phyloP scores from a whole-genome alignment of 2,329 filamentous ascomycete species.

The Chaetomiaceae sp. region DNA sequence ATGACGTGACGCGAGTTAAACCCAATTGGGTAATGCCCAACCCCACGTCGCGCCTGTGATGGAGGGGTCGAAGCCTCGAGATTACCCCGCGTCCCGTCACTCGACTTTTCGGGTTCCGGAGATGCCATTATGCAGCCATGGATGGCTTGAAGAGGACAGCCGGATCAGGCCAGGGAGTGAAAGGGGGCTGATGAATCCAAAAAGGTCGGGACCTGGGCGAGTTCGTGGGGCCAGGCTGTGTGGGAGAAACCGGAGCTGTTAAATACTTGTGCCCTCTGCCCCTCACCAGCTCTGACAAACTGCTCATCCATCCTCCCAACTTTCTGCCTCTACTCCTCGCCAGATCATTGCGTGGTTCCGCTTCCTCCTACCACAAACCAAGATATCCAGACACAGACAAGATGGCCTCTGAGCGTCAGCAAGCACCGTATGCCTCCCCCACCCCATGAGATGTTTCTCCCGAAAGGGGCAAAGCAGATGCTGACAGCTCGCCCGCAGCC shows the following conservation, averaged over 20 bases:
- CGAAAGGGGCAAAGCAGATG: not conserved
- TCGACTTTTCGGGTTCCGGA: slow-evolving; percentile 12
- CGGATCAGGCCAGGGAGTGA: not conserved
- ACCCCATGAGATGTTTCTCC: slow-evolving; percentile 5
- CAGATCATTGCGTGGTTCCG: too few species aligned
- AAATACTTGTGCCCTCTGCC: not conserved
- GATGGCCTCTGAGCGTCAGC: slow-evolving; percentile 34
- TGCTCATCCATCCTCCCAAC: not conserved
- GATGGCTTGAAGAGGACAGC: not conserved
- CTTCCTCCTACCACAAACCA: too few species aligned
- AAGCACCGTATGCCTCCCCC: slow-evolving; percentile 32
- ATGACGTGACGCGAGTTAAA: too few species aligned
- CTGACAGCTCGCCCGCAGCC: slow-evolving; percentile 35
- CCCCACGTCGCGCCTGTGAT: slow-evolving; percentile 26
- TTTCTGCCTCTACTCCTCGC: not conserved
- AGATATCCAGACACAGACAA: slow-evolving; percentile 22
- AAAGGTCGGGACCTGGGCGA: too few species aligned
- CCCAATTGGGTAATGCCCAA: too few species aligned
- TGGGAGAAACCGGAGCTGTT: not conserved
- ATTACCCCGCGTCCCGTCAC: slow-evolving; percentile 20
- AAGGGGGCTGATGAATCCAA: slow-evolving; percentile 1
- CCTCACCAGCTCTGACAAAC: not conserved
- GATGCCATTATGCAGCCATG: not conserved
- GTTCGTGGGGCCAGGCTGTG: not conserved
- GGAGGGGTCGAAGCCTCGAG: slow-evolving; percentile 29